Evolutionary conservation across 768 basidiomycete genomes (phyloP).

Genomic region (Paxillus rubicundulus): DNA sequence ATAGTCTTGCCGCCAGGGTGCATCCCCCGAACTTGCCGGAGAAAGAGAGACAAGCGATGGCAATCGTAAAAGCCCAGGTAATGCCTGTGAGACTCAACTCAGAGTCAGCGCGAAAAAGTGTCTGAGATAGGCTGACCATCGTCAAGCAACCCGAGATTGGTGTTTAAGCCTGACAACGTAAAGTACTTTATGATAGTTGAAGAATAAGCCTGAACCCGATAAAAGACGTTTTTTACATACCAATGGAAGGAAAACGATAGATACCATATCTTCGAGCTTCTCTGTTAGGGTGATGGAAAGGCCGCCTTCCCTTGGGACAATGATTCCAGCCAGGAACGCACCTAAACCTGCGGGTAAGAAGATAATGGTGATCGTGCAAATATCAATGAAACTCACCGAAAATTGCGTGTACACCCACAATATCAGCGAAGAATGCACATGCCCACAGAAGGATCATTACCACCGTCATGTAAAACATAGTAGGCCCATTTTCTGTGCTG

Average conservation of each 20-base stretch:
- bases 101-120: not conserved
- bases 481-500: constrained; percentile 77
- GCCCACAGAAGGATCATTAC: constrained; percentile 80
- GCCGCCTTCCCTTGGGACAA: constrained; percentile 85
- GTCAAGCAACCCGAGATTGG: constrained; percentile 82
- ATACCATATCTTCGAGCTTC: constrained; percentile 94
- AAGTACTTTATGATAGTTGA: constrained; percentile 64
- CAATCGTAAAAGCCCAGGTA: constrained; percentile 87
- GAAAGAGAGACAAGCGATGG: constrained; percentile 78
- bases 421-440: constrained; percentile 89
- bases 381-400: constrained; percentile 52
- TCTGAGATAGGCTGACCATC: constrained; percentile 44
- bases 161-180: constrained; percentile 85
- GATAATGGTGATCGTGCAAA: not conserved
- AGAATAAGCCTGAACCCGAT: not conserved
- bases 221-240: constrained; percentile 35
- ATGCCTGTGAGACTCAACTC: constrained; percentile 42
- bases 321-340: constrained; percentile 77
- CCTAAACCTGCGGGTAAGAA: constrained; percentile 35
- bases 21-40: constrained; percentile 91
- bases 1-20: constrained; percentile 58
- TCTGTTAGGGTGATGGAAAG: constrained; percentile 87
- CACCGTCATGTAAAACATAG: constrained; percentile 85
- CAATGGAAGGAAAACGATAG: constrained; percentile 85
- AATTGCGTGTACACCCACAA: constrained; percentile 89